Evolutionary conservation across 1,284 basidiomycete genomes (phyloP), one percentile per base, ranked within the genome.

Genomic region (Apiotrichum domesticum): DNA sequence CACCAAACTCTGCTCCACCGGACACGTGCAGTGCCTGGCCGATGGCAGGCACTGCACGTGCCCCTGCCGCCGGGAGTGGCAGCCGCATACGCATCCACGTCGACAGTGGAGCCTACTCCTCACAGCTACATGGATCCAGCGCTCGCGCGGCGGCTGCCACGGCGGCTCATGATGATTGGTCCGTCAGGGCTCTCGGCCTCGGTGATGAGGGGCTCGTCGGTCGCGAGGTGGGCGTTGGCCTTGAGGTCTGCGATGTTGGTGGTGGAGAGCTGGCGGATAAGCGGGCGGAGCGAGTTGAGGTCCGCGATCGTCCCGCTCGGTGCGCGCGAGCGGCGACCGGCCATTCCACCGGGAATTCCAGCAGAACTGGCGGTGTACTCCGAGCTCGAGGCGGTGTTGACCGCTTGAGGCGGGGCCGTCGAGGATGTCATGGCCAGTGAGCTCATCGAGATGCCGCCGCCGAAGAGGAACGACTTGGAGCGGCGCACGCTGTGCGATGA

Each of bases 381-480:
- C 4, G 53, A 43, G 32, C 46, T 49, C 39, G 51, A 46, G 39
- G 47, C 51, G 32, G 49, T 44, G n/a, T 32, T 42, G 42, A 51
- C 37, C 21, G 41, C 43, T 40, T 10, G 43, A n/a, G 33, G 41
- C 4, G 52, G 37, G 3, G 48, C 47, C 1, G 11, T 35, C 2
- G 51, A 34, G 9, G 51, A 44, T 11, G 51, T 55, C 54, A 57
- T 58, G 0, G 62, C 56, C 46, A 74, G 54, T n/a, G 70, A 68
- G 0, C 69, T 71, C 72, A 74, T 61, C 37, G 39, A 41, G 39
- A 50, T 50, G 39, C 48, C 73, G 6, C 59, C 63, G 29, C 70
- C 71, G 35, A 73, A 75, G 21, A 75, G 57, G 66, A 70, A 72
- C 35, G 65, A 68, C 42, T 61, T 68, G 3, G 69, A 67, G 53